These are phyloP conservation scores for Tetradesmus obliquus DNA, from an alignment of 139 green algal genomes.

Conservation along the genomic window DNA sequence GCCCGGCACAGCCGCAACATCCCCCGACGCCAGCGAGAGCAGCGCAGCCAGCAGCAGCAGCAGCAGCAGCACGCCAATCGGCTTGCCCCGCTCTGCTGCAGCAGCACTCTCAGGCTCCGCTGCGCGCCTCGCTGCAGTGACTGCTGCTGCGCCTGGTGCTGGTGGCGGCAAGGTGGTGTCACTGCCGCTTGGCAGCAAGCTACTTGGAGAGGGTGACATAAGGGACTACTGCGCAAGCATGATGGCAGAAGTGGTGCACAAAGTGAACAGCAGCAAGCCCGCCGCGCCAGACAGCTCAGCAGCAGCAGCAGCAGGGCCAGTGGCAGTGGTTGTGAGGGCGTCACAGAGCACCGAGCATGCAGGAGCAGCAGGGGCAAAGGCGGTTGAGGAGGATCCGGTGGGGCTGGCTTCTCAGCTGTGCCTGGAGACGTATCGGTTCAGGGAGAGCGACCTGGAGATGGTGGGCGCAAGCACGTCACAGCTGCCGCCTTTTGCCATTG, in stretches of 20 bases:
- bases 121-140: too few species aligned
- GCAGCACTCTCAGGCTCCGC: not conserved
- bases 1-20: too few species aligned
- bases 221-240: too few species aligned
- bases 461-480: not conserved
- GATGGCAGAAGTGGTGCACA: too few species aligned
- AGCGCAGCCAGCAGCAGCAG: not conserved
- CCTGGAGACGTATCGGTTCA: not conserved
- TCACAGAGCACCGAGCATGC: not conserved
- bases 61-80: not conserved
- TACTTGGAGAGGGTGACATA: too few species aligned
- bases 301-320: not conserved
- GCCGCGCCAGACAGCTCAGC: too few species aligned
- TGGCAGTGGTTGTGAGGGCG: not conserved
- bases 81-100: not conserved
- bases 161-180: too few species aligned
- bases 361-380: too few species aligned
- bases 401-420: not conserved
- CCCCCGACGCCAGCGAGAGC: not conserved
- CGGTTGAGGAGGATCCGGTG: not conserved
- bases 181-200: too few species aligned
- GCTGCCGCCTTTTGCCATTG: conserved; percentile 17
- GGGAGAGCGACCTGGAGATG: not conserved
- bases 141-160: too few species aligned
- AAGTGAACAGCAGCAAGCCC: too few species aligned